These are phyloP conservation scores for Serendipita vermifera DNA, from an alignment of 768 basidiomycete genomes.

Conservation along the genomic window DNA sequence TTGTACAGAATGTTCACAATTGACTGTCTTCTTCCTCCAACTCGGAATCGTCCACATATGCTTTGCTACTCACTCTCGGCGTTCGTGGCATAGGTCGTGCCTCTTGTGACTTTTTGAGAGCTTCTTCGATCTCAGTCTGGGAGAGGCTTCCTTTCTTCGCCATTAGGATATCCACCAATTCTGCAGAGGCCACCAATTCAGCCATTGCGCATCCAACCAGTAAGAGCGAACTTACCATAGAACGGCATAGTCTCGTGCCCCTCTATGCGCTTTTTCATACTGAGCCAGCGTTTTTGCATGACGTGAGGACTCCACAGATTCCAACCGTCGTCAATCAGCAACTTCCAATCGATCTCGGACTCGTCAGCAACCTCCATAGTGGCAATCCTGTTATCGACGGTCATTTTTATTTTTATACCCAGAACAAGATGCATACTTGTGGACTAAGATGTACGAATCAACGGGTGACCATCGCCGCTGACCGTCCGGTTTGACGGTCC, in stretches of 20 bases:
- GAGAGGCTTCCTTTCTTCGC: conserved; percentile 58
- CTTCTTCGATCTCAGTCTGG: conserved; percentile 10
- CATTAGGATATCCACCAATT: conserved; percentile 70
- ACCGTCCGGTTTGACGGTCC: conserved; percentile 60
- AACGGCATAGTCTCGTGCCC: conserved; percentile 72
- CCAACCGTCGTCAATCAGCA: conserved; percentile 59
- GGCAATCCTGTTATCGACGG: conserved; percentile 40
- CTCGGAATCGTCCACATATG: not conserved
- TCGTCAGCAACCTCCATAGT: conserved; percentile 64
- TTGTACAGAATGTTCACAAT: too few relatives aligned
- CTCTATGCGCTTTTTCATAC: conserved; percentile 64
- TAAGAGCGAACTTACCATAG: conserved; percentile 36
- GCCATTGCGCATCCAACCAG: not conserved
- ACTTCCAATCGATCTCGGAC: conserved; percentile 77
- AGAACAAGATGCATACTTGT: conserved; percentile 41
- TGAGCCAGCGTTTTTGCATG: conserved; percentile 66
- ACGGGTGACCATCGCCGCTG: conserved; percentile 58
- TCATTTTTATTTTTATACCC: not conserved
- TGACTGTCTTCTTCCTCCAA: too few relatives aligned
- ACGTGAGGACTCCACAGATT: conserved; percentile 75
- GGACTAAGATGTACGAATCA: conserved; percentile 69
- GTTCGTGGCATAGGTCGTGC: not conserved
- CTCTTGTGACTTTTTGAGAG: conserved; percentile 4
- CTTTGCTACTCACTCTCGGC: not conserved
- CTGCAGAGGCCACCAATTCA: conserved; percentile 25